These are phyloP conservation scores for Aspergillus ostianus DNA, from an alignment of 495 filamentous ascomycete genomes.

Conservation along the genomic window DNA sequence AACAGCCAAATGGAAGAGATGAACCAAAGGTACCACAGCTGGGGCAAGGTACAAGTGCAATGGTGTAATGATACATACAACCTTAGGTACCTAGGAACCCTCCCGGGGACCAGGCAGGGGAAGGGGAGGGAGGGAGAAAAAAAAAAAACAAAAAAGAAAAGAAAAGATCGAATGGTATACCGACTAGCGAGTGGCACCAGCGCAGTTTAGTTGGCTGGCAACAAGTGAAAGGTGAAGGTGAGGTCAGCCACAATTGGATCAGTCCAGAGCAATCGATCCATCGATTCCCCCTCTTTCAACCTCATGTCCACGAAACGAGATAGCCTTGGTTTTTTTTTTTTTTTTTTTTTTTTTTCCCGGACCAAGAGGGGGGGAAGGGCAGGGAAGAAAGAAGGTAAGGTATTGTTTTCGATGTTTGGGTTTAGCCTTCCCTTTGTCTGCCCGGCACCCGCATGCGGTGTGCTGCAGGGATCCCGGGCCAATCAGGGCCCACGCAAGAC, in stretches of 20 bases:
- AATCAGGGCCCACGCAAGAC: constrained; percentile 5
- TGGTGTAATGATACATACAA: constrained; percentile 3
- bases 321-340: not conserved
- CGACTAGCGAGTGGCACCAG: not conserved
- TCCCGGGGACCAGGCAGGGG: not conserved
- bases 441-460: constrained; percentile 37
- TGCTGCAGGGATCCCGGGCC: constrained; percentile 25
- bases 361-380: not conserved
- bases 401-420: constrained; percentile 18
- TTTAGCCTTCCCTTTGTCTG: constrained; percentile 32
- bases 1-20: not conserved
- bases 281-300: not conserved
- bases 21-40: not conserved
- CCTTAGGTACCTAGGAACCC: constrained; percentile 1
- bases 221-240: constrained; percentile 1
- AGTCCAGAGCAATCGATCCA: constrained; percentile 8
- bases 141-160: not conserved
- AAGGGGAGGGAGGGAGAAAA: constrained; percentile 2
- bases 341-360: too few relatives aligned
- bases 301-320: not conserved
- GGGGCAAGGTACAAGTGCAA: not conserved
- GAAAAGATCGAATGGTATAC: not conserved
- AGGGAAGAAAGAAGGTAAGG: constrained; percentile 2
- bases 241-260: constrained; percentile 10
- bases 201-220: not conserved